phyloP scores from a whole-genome alignment of 805 yeast genomes.

The Cyberlindnera americana region DNA sequence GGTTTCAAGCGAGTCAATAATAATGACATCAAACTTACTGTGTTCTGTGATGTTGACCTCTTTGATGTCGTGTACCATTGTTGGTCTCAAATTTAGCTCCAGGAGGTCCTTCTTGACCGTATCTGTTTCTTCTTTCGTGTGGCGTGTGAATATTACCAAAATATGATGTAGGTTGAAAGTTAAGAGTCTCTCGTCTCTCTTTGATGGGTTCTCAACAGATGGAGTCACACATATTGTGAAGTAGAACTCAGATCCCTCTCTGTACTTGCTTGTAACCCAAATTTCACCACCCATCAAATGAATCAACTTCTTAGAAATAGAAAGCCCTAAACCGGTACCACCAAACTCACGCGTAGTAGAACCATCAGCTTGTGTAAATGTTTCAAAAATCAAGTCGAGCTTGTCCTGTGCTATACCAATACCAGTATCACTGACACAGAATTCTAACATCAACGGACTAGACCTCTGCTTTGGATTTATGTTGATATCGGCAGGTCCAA shows the following conservation, averaged over 20 bases:
- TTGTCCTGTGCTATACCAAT: conserved; percentile 87
- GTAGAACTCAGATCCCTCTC: conserved; percentile 78
- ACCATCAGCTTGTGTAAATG: conserved; percentile 92
- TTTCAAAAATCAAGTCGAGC: conserved; percentile 80
- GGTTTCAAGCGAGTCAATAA: conserved; percentile 74
- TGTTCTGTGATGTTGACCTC: conserved; percentile 51
- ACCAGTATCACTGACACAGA: conserved; percentile 88
- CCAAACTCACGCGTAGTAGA: conserved; percentile 91
- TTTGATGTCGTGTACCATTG: conserved; percentile 50
- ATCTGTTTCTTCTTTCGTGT: conserved; percentile 46
- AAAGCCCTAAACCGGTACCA: conserved; percentile 87
- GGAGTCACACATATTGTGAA: conserved; percentile 80
- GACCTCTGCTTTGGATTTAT: conserved; percentile 17
- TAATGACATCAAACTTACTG: conserved; percentile 72
- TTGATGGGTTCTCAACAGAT: conserved; percentile 52
- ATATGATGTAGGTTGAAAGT: conserved; percentile 73
- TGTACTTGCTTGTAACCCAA: conserved; percentile 82
- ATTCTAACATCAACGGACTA: conserved; percentile 55
- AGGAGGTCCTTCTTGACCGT: conserved; percentile 48
- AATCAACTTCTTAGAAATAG: conserved; percentile 82
- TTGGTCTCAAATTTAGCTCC: conserved; percentile 58
- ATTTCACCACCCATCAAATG: conserved; percentile 93
- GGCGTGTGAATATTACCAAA: conserved; percentile 65
- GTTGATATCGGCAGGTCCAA: conserved; percentile 24
- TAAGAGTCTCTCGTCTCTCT: conserved; percentile 63